Evolutionary conservation across 768 basidiomycete genomes (phyloP), one percentile per base, ranked within the genome.

Genomic region (Macrolepiota dolichaula): DNA sequence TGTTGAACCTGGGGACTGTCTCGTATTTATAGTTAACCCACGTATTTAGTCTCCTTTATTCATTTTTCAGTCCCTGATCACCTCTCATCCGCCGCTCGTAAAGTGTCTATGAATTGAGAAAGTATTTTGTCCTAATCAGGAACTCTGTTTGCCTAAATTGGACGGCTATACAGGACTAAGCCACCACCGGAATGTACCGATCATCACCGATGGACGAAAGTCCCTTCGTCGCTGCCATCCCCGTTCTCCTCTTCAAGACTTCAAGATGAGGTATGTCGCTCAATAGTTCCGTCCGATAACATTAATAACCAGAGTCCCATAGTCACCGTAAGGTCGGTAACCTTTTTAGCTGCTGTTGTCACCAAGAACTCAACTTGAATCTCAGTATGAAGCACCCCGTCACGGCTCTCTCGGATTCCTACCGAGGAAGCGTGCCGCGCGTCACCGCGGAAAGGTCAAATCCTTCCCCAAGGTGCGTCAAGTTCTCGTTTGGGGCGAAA

Each of bases 371-470:
- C 54, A 56, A 62, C 25, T 62, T 63, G 55, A 62, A 53, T 65
- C 55, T 50, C 72, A 96, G 95, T 98, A 88, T 81, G 96, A 98
- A 90, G 94, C 94, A 67, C 96, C 96, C 72, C 94, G 96, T 74
- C 93, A 96, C 79, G 96, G 96, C 73, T 97, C 95, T 66, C 88
- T 98, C 70, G 96, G 95, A 72, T 96, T 95, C 84, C 86, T 98
- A 65, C 96, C 96, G 71, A 87, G 92, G 74, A 98, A 99, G 82
- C 88, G 96, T 72, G 84, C 96, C 59, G 95, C 96, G 67, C 89
- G 96, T 73, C 96, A 98, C 81, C 89, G 96, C 70, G 96, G 96
- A 76, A 96, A 95, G 85, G 95, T 98, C 79, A 99, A 99, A 87
- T 87, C 95, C 66, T 99, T 98, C 90, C 97, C 97, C 73, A 95